Conservation (phyloP, 2,329 filamentous ascomycete genomes). For the Botrytis sinoallii region DNA sequence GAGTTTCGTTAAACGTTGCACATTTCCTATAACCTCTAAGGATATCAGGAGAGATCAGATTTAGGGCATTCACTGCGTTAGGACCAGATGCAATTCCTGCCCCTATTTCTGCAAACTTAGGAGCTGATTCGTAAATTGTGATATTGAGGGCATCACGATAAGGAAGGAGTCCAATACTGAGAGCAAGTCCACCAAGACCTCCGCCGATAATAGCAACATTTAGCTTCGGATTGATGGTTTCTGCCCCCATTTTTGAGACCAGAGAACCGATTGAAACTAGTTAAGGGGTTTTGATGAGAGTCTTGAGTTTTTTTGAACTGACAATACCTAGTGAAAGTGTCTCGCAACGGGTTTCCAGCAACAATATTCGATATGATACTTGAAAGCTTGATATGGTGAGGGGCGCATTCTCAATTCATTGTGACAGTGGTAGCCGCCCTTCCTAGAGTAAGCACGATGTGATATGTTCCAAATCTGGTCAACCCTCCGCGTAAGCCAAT, state of each 20-base stretch:
- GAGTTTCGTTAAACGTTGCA: slow-evolving; percentile 26
- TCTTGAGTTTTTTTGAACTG: not conserved
- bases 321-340: no score
- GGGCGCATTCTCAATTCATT: not conserved
- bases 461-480: not conserved
- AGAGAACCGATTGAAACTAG: no score
- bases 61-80: slow-evolving; percentile 24
- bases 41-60: slow-evolving; percentile 24
- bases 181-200: slow-evolving; percentile 28
- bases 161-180: slow-evolving; percentile 25
- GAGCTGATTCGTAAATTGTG: slow-evolving; percentile 29
- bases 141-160: slow-evolving; percentile 12
- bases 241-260: not conserved
- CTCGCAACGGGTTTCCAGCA: not conserved
- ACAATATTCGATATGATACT: no score
- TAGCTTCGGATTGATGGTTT: not conserved
- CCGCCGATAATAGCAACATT: slow-evolving; percentile 29
- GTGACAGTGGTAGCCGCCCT: not conserved
- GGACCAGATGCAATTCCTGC: slow-evolving; percentile 28
- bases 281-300: not conserved
- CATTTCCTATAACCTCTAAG: slow-evolving; percentile 22
- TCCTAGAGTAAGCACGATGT: not conserved
- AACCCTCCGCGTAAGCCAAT: not conserved
- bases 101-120: slow-evolving; percentile 27
- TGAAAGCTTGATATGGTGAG: not conserved